Evolutionary conservation across 1,284 basidiomycete species (phyloP).

Genomic region (Puccinia hordei): DNA sequence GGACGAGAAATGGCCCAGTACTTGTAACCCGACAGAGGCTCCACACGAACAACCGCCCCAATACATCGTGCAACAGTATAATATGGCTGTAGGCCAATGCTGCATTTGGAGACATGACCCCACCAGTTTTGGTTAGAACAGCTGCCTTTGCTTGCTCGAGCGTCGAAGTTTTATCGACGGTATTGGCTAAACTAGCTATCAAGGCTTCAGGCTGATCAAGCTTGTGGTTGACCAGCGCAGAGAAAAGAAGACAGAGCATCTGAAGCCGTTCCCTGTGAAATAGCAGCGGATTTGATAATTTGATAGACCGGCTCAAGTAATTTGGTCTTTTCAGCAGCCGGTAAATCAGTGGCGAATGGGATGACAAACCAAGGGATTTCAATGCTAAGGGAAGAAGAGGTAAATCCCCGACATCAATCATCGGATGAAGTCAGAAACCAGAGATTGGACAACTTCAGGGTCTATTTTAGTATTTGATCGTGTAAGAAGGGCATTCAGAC

Average conservation of each 20-base stretch:
- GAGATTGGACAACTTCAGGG: constrained; percentile 65
- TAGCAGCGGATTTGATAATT: constrained; percentile 44
- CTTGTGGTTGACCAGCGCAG: constrained; percentile 30
- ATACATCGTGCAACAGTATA: constrained; percentile 78
- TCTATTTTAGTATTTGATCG: constrained; percentile 73
- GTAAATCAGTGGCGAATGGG: constrained; percentile 67
- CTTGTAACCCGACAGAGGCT: constrained; percentile 16
- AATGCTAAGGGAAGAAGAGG: constrained; percentile 76
- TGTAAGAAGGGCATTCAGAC: constrained; percentile 72
- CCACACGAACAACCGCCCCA: constrained; percentile 61
- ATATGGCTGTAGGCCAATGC: constrained; percentile 59
- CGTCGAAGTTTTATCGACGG: constrained; percentile 31
- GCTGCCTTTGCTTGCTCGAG: constrained; percentile 43
- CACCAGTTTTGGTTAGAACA: constrained; percentile 20
- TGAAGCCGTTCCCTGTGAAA: constrained; percentile 47
- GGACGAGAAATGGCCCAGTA: constrained; percentile 36
- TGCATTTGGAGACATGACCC: constrained; percentile 24
- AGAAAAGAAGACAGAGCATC: constrained; percentile 46
- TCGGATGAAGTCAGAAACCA: constrained; percentile 74
- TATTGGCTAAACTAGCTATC: constrained; percentile 21
- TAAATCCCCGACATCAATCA: constrained; percentile 73
- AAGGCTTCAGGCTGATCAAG: constrained; percentile 33
- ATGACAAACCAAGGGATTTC: constrained; percentile 72
- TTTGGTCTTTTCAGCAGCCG: constrained; percentile 68
- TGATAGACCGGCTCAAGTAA: constrained; percentile 41